Base-by-base conservation (phyloP, 352 stramenopile species). In the Phytophthora sp. region DNA sequence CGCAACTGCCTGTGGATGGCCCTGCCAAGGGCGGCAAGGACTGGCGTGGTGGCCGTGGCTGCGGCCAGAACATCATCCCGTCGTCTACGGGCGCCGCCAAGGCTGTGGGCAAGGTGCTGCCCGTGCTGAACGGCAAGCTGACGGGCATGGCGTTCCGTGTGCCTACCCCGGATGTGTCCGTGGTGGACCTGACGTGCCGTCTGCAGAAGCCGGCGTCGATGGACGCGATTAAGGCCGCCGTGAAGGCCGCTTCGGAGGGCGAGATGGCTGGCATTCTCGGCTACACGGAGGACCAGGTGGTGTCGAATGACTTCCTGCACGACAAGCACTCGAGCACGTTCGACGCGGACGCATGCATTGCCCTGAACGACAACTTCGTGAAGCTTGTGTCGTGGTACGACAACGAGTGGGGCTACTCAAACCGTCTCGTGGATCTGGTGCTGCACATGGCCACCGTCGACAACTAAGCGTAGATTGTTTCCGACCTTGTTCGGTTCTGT, bases 351-450 rank as follows among this genome's bases (percentile, higher is more conserved):
- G 66, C 66, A 7, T 63, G 66, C 42, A 74, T 74, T 47, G 66
- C 60, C 63, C 93, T 99, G 66, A 99, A 97, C 73, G 89, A 97
- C 67, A 88, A 97, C 77, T 99, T 99, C 75, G 95, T 99, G 64
- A 99, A 99, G 96, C 89, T 99, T 69, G 90, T 99, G 50, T 94
- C 95, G 60, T 99, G 97, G 97, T 99, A 99, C 81, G 98, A 99
- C 89, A 99, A 99, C 90, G 97, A 99, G 83, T 99, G 94, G 84
- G 97, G 97, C 69, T 99, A 99, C 95, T 98, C 86, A 66, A 91
- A 89, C 89, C 95, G 97, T 84, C 85, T 99, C 61, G 82, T 99
- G 74, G 96, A 99, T 82, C 79, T 99, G 53, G 97, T 99, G 79
- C 89, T 93, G 88, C 93, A 99, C 86, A 97, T 98, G 82, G 88